These are phyloP conservation scores for Eucalyptus globulus DNA, from an alignment of 345 rosid genomes.

Conservation along the genomic window DNA sequence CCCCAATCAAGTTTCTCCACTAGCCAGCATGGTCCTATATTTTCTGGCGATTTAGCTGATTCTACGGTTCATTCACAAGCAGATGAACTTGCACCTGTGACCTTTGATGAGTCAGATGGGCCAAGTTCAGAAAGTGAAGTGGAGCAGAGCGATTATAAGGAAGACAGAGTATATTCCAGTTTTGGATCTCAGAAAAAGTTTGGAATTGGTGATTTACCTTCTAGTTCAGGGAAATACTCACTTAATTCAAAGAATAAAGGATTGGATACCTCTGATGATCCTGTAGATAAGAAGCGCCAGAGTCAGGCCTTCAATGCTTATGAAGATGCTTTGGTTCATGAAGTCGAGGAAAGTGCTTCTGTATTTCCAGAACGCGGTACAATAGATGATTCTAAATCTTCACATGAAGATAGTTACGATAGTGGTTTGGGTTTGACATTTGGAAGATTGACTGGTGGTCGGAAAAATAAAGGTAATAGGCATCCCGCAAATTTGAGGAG, in stretches of 20 bases:
- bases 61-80: constrained; percentile 23
- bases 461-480: constrained; percentile 30
- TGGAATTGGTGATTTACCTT: neutral
- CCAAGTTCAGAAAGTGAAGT: constrained; percentile 43
- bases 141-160: constrained; percentile 8
- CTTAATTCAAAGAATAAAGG: neutral
- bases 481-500: constrained; percentile 32
- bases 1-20: constrained; percentile 18
- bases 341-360: constrained; percentile 13
- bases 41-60: constrained; percentile 23
- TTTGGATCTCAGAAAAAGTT: neutral
- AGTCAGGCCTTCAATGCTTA: constrained; percentile 1
- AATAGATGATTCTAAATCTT: constrained; percentile 9
- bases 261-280: neutral
- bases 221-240: neutral
- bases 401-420: constrained; percentile 14
- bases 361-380: neutral
- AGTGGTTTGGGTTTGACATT: constrained; percentile 23
- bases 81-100: constrained; percentile 22
- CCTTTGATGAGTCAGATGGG: constrained; percentile 46
- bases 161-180: neutral
- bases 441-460: constrained; percentile 41
- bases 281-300: constrained; percentile 1
- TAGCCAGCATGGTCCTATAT: constrained; percentile 13
- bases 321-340: neutral